These are phyloP conservation scores for Arctium minus DNA, from an alignment of 129 eudicot genomes.

Conservation along the genomic window DNA sequence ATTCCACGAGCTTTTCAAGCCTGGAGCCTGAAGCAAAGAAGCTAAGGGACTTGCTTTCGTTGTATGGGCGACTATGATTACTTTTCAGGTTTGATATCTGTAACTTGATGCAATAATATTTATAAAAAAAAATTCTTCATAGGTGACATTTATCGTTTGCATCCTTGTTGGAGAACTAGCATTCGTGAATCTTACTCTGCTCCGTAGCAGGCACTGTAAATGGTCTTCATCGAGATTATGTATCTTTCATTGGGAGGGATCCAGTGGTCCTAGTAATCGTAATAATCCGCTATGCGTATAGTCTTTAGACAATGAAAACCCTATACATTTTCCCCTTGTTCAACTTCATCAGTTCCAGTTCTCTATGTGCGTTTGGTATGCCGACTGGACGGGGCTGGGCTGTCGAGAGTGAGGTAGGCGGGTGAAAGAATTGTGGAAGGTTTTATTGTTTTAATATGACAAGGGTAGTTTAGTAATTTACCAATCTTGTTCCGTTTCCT, in stretches of 20 bases:
- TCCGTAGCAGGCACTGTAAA: not conserved
- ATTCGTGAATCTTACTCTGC: not conserved
- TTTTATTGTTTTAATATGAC: no score
- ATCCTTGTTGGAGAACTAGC: conserved; percentile 10
- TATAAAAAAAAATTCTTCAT: not conserved
- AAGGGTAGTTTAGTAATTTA: no score
- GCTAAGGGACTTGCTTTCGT: conserved; percentile 57
- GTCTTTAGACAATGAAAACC: not conserved
- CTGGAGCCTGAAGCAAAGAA: conserved; percentile 63
- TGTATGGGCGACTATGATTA: conserved; percentile 64
- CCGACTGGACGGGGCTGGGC: not conserved
- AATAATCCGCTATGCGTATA: not conserved
- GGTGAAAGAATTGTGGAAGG: not conserved
- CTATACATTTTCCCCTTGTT: not conserved
- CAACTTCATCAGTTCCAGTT: not conserved
- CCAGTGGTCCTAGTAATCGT: not conserved
- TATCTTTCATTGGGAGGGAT: not conserved
- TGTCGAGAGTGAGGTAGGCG: no score
- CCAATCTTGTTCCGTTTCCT: no score
- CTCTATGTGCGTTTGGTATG: not conserved
- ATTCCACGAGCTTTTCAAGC: conserved; percentile 54
- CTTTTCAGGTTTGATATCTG: conserved; percentile 4
- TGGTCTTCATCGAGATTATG: not conserved
- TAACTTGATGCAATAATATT: not conserved
- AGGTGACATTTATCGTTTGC: not conserved